phyloP scores from a whole-genome alignment of 257 asterid genomes.

The Capsicum rhomboideum region DNA sequence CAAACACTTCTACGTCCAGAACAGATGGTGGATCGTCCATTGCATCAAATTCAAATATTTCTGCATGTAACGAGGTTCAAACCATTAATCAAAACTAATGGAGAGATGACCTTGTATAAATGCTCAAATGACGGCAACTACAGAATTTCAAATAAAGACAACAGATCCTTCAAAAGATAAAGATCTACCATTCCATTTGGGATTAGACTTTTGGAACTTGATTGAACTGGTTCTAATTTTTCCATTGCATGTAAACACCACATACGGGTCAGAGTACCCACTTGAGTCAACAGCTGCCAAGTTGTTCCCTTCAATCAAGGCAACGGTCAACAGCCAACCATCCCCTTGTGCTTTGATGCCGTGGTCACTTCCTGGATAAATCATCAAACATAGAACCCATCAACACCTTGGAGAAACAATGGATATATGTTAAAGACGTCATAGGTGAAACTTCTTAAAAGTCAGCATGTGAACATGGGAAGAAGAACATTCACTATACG shows the following conservation, averaged over 20 bases:
- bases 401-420: constrained; percentile 1
- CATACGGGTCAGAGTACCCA: constrained; percentile 94
- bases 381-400: constrained; percentile 6
- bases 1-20: constrained; percentile 80
- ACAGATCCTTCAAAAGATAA: background rate
- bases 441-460: background rate
- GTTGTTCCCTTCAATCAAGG: constrained; percentile 76
- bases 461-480: background rate
- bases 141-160: background rate
- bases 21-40: constrained; percentile 98
- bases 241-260: constrained; percentile 94
- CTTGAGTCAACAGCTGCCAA: constrained; percentile 87
- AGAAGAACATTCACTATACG: background rate
- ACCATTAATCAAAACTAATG: constrained; percentile 8
- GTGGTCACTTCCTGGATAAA: constrained; percentile 69
- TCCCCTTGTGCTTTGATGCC: constrained; percentile 95
- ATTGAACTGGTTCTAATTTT: constrained; percentile 84
- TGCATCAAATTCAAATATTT: constrained; percentile 96
- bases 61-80: constrained; percentile 38
- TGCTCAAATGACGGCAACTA: background rate
- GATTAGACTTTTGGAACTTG: constrained; percentile 80
- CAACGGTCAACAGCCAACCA: constrained; percentile 97
- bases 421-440: background rate
- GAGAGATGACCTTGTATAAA: background rate
- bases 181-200: constrained; percentile 82